Conservation (phyloP, 306 rosid species). For the Lotus japonicus region DNA sequence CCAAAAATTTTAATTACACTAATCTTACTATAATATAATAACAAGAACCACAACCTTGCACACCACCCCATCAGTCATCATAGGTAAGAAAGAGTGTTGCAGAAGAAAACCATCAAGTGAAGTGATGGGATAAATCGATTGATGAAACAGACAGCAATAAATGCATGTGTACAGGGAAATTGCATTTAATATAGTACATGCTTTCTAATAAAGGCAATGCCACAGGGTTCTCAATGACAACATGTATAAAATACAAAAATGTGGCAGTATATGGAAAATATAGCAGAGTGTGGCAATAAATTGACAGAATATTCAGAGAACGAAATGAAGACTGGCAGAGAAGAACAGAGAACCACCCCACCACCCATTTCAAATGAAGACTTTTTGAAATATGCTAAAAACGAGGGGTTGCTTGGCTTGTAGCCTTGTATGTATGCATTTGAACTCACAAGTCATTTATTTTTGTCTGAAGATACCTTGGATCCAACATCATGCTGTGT, state of each 20-base stretch:
- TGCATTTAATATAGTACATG: conserved; percentile 20
- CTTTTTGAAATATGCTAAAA: background rate
- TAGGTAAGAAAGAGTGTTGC: conserved; percentile 9
- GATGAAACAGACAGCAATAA: conserved; percentile 6
- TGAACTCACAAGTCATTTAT: background rate
- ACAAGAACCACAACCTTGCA: background rate
- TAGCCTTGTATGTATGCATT: background rate
- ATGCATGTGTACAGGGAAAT: conserved; percentile 20
- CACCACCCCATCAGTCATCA: background rate
- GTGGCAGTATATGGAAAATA: background rate
- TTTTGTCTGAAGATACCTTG: background rate
- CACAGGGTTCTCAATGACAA: background rate
- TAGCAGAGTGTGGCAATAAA: background rate
- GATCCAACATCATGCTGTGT: background rate
- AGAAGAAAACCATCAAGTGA: conserved; percentile 17
- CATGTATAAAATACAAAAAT: conserved; percentile 1
- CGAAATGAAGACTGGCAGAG: background rate
- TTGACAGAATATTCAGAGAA: background rate
- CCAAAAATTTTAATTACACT: background rate
- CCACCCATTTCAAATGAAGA: background rate
- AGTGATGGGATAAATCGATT: conserved; percentile 14
- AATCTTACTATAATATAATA: background rate
- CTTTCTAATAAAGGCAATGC: conserved; percentile 5
- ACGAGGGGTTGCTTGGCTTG: background rate
- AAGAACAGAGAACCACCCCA: background rate